Evolutionary conservation across 108 stramenopile species (phyloP), one percentile per base, ranked within the genome.

Genomic region (Pseudonitzschia pungens): DNA sequence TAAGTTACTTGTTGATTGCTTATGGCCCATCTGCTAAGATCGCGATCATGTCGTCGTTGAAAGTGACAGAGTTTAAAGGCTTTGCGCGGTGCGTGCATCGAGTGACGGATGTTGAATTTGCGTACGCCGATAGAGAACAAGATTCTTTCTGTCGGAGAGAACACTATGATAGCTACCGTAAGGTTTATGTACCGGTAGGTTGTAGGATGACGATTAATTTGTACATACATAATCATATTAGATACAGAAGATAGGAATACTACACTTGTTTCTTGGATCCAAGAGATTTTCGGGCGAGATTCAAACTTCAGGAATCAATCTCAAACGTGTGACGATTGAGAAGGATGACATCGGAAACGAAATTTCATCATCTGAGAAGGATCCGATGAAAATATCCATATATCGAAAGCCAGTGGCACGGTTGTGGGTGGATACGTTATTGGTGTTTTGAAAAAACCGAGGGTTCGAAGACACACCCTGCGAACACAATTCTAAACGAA

Each of bases 71-170:
- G 26, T 55, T n/a, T 2, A 36, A 36, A 6, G 36, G 6, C 36
- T 36, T 55, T 26, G 54, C 54, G 54, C 54, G n/a, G 12, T 55
- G 54, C 54, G 54, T 55, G 54, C 54, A 24, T 18, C 45, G 54
- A 55, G 26, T 55, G 54, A 55, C 54, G 54, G 45, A 55, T 55
- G 54, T 55, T 55, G 54, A 55, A 55, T 26, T 55, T 55, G 26
- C 54, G 54, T 55, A 22, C n/a, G 54, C 54, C 45, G 45, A 48
- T 48, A 48, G 31, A 58, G 27, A 31, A 58, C 57, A 58, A 58
- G 57, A 58, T 58, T 58, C 31, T 28, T 58, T 58, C 57, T 58
- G 2, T 22, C 27, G 57, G 45, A 48, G 45, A 48, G 45, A 48
- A 48, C 45, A 36, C 36, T 36, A 36, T 36, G 36, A 36, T 36